Evolutionary conservation across 2,329 filamentous ascomycete species (phyloP).

Genomic region (Westerdykella sp.): DNA sequence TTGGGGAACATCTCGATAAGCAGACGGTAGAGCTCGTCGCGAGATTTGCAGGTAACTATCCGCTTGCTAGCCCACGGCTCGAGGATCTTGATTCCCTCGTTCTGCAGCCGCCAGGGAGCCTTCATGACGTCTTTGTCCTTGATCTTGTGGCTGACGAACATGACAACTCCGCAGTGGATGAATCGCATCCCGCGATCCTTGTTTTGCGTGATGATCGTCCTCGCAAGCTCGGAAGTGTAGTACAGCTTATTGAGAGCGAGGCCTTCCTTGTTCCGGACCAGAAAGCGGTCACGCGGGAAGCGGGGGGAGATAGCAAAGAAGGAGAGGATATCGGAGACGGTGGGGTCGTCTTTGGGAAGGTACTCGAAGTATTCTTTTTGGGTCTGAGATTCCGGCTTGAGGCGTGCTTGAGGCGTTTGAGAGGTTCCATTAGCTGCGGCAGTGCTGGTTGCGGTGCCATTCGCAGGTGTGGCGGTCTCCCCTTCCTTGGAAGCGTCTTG

Average conservation of each 20-base stretch:
- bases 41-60: slow-evolving; percentile 69
- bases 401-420: slow-evolving; percentile 14
- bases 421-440: slow-evolving; percentile 4
- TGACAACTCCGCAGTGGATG: slow-evolving; percentile 93
- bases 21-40: slow-evolving; percentile 69
- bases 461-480: slow-evolving; percentile 6
- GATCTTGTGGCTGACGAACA: slow-evolving; percentile 65
- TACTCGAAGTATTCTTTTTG: slow-evolving; percentile 92
- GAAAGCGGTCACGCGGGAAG: slow-evolving; percentile 86
- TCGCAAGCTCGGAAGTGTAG: slow-evolving; percentile 80
- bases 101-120: slow-evolving; percentile 88
- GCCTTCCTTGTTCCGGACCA: slow-evolving; percentile 89
- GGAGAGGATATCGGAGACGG: slow-evolving; percentile 67
- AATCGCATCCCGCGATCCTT: slow-evolving; percentile 91
- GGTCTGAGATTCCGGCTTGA: slow-evolving; percentile 46
- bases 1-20: slow-evolving; percentile 97
- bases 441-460: slow-evolving; percentile 16
- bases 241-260: slow-evolving; percentile 92
- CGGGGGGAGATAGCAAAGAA: slow-evolving; percentile 81
- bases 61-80: slow-evolving; percentile 84
- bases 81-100: slow-evolving; percentile 84
- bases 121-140: slow-evolving; percentile 96
- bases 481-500: slow-evolving; percentile 8
- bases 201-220: slow-evolving; percentile 79
- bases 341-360: slow-evolving; percentile 64